Evolutionary conservation across 2,329 filamentous ascomycete species (phyloP).

Genomic region (Annulohypoxylon truncatum): DNA sequence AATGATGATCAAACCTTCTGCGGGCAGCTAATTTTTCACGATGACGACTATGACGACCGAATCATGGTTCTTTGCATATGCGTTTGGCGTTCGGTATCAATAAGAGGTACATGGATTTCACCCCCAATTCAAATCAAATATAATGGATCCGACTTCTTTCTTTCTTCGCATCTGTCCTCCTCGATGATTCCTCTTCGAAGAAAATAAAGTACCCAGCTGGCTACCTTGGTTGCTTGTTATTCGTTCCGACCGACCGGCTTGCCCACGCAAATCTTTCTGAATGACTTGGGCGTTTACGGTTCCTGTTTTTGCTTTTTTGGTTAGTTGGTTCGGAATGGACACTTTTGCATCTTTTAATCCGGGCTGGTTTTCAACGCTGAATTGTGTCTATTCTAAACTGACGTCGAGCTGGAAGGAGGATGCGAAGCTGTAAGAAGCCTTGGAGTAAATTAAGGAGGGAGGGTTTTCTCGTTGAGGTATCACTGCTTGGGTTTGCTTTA

Average conservation of each 20-base stretch:
- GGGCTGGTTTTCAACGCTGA: slow-evolving; percentile 12
- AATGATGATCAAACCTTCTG: slow-evolving; percentile 41
- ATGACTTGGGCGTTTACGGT: slow-evolving; percentile 35
- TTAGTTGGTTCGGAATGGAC: slow-evolving; percentile 18
- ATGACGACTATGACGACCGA: slow-evolving; percentile 59
- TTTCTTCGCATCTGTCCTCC: slow-evolving; percentile 17
- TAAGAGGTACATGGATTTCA: slow-evolving; percentile 36
- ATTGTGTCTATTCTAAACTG: slow-evolving; percentile 11
- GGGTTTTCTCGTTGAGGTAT: slow-evolving; percentile 32
- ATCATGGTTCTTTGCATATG: slow-evolving; percentile 58
- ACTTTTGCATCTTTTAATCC: slow-evolving; percentile 30
- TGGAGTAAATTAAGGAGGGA: slow-evolving; percentile 34
- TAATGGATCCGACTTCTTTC: slow-evolving; percentile 26
- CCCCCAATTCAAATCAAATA: not conserved
- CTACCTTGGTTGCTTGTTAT: slow-evolving; percentile 1
- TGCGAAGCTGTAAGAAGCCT: slow-evolving; percentile 26
- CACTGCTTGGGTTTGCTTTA: slow-evolving; percentile 23
- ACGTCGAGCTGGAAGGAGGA: slow-evolving; percentile 19
- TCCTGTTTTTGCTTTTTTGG: slow-evolving; percentile 18
- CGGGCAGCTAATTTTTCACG: slow-evolving; percentile 50
- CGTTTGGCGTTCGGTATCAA: slow-evolving; percentile 55
- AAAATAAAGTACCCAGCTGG: not conserved
- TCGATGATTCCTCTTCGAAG: slow-evolving; percentile 1
- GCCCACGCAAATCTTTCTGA: slow-evolving; percentile 19
- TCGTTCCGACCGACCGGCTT: slow-evolving; percentile 8